Evolutionary conservation across 495 filamentous ascomycete species (phyloP).

Genomic region (Xylaria grammica): DNA sequence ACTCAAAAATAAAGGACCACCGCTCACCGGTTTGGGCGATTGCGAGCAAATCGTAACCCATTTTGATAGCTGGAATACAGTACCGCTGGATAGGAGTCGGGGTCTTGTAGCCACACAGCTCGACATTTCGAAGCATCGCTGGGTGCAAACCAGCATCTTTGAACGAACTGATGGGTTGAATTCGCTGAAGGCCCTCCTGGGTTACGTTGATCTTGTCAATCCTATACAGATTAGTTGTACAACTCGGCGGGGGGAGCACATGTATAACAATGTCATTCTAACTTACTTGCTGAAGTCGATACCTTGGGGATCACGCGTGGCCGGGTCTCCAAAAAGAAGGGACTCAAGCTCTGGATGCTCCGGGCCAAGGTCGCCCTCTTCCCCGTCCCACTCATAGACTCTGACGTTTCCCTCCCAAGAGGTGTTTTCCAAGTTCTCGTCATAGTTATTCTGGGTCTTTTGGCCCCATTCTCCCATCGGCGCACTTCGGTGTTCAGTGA

Average conservation of each 20-base stretch:
- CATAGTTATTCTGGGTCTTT: conserved; percentile 60
- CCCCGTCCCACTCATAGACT: conserved; percentile 84
- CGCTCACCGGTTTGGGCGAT: conserved; percentile 88
- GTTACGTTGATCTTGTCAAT: conserved; percentile 61
- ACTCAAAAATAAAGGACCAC: neutral
- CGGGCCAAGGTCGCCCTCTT: conserved; percentile 85
- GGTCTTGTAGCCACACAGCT: conserved; percentile 62
- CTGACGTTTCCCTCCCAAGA: conserved; percentile 54
- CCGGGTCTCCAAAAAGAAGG: conserved; percentile 67
- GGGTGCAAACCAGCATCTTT: conserved; percentile 85
- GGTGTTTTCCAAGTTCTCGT: conserved; percentile 40
- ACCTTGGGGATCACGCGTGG: conserved; percentile 42
- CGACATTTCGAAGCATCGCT: conserved; percentile 75
- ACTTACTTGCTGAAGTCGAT: conserved; percentile 57
- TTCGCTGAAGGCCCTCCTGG: conserved; percentile 61
- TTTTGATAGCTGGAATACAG: conserved; percentile 73
- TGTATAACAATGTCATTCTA: too few relatives aligned
- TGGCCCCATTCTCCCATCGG: conserved; percentile 55
- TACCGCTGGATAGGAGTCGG: conserved; percentile 91
- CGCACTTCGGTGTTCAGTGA: conserved; percentile 28
- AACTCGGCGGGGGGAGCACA: too few relatives aligned
- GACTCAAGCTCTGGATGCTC: conserved; percentile 68
- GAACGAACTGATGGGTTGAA: conserved; percentile 66
- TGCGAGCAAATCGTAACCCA: conserved; percentile 79
- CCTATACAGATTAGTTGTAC: conserved; percentile 44